A percentile compares a stretch with the other conserved stretches of the same genome.
phyloP scores from a whole-genome alignment of 495 filamentous ascomycete species.

The Penicillium subrubescens region DNA sequence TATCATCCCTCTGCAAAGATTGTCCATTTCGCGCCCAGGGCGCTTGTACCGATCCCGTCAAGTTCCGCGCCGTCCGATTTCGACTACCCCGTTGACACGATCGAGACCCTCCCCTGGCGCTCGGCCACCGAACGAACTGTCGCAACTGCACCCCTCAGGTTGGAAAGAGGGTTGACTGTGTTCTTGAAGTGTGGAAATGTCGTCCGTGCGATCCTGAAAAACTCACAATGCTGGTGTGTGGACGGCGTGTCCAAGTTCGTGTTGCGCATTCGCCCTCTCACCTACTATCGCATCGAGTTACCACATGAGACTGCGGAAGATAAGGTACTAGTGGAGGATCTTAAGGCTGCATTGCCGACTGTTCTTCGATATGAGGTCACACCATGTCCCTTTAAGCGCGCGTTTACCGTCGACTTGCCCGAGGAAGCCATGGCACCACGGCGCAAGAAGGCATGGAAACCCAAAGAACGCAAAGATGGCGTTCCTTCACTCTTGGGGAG shows the following conservation, averaged over 20 bases:
- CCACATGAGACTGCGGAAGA: constrained; percentile 65
- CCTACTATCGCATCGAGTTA: constrained; percentile 88
- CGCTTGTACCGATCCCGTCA: constrained; percentile 44
- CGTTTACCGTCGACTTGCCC: constrained; percentile 75
- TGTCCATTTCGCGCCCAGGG: constrained; percentile 58
- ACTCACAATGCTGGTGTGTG: constrained; percentile 90
- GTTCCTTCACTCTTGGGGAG: constrained; percentile 20
- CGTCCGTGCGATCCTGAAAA: constrained; percentile 81
- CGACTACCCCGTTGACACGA: constrained; percentile 47
- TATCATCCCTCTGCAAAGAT: constrained; percentile 67
- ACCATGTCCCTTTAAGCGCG: constrained; percentile 77
- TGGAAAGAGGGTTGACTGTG: constrained; percentile 79
- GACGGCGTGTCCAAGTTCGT: constrained; percentile 83
- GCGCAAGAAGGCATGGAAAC: constrained; percentile 70
- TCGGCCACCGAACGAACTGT: constrained; percentile 79
- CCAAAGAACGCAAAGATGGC: constrained; percentile 55
- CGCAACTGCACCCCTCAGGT: constrained; percentile 73
- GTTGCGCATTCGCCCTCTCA: constrained; percentile 72
- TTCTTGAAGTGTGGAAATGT: constrained; percentile 83
- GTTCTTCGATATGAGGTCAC: constrained; percentile 85
- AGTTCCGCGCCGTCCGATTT: constrained; percentile 47
- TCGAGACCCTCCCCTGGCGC: constrained; percentile 68
- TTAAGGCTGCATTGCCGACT: constrained; percentile 69
- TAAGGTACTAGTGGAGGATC: constrained; percentile 55
- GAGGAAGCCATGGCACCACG: constrained; percentile 65